These are phyloP conservation scores for Astragalus membranaceus DNA, from an alignment of 306 rosid genomes.

Conservation along the genomic window DNA sequence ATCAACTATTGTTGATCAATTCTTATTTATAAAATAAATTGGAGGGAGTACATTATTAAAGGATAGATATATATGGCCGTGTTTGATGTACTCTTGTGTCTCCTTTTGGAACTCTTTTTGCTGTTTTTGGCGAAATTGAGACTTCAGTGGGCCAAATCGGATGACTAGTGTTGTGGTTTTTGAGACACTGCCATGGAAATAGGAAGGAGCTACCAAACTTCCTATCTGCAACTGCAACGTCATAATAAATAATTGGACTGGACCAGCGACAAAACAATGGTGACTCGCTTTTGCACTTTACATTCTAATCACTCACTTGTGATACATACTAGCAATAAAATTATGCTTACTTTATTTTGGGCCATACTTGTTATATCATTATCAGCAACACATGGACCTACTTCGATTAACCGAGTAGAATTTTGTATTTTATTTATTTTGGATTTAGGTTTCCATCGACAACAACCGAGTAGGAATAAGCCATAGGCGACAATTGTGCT, in stretches of 20 bases:
- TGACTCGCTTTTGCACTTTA: background rate
- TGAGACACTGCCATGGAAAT: background rate
- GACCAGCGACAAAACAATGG: background rate
- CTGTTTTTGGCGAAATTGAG: background rate
- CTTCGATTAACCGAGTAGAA: background rate
- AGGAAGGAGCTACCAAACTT: constrained; percentile 27
- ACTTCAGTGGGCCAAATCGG: too few relatives aligned
- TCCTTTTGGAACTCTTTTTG: too few relatives aligned
- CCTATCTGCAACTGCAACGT: background rate
- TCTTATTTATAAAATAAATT: too few relatives aligned
- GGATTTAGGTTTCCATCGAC: background rate
- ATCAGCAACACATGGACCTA: too few relatives aligned
- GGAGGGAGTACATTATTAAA: too few relatives aligned
- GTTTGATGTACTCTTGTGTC: too few relatives aligned
- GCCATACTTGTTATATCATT: background rate
- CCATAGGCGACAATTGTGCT: background rate
- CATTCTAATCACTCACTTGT: background rate
- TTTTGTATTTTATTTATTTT: background rate
- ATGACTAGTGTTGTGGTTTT: background rate
- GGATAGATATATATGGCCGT: too few relatives aligned
- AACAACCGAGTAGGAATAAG: background rate
- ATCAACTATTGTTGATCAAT: too few relatives aligned
- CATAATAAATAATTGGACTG: background rate
- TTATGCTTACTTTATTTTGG: background rate
- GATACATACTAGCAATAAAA: background rate